These are phyloP conservation scores for Globisporangium perplexum DNA, from an alignment of 352 stramenopile genomes.

Conservation along the genomic window DNA sequence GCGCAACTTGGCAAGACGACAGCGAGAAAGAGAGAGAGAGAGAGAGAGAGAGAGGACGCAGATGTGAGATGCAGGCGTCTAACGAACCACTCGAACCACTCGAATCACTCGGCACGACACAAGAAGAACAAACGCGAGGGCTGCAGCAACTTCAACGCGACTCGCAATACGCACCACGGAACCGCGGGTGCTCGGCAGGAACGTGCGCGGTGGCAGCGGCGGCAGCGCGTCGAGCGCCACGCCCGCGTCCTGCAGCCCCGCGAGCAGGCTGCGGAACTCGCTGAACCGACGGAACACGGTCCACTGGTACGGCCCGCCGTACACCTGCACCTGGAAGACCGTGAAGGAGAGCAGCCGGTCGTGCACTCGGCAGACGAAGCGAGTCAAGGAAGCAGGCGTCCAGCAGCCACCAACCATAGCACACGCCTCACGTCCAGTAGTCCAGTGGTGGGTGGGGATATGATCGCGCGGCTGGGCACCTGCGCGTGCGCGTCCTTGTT, in stretches of 20 bases:
- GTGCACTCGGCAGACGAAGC: slow-evolving; percentile 12
- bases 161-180: slow-evolving; percentile 32
- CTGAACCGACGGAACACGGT: slow-evolving; percentile 82
- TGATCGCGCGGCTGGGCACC: slow-evolving; percentile 57
- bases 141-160: neutral
- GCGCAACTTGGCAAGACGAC: slow-evolving; percentile 61
- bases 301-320: slow-evolving; percentile 83
- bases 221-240: slow-evolving; percentile 52
- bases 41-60: neutral
- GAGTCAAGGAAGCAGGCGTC: slow-evolving; percentile 10
- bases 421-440: no score
- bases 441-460: slow-evolving; percentile 20
- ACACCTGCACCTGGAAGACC: slow-evolving; percentile 80
- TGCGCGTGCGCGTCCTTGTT: slow-evolving; percentile 85
- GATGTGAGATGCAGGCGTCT: neutral
- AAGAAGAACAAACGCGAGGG: no score
- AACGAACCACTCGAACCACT: no score
- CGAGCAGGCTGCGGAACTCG: slow-evolving; percentile 65
- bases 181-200: slow-evolving; percentile 65
- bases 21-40: neutral
- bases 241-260: slow-evolving; percentile 36
- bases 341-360: slow-evolving; percentile 77
- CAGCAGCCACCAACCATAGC: neutral
- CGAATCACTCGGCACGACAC: no score
- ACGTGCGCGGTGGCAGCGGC: slow-evolving; percentile 56